phyloP scores from a whole-genome alignment of 2,329 filamentous ascomycete species.

The Phoma sp. region DNA sequence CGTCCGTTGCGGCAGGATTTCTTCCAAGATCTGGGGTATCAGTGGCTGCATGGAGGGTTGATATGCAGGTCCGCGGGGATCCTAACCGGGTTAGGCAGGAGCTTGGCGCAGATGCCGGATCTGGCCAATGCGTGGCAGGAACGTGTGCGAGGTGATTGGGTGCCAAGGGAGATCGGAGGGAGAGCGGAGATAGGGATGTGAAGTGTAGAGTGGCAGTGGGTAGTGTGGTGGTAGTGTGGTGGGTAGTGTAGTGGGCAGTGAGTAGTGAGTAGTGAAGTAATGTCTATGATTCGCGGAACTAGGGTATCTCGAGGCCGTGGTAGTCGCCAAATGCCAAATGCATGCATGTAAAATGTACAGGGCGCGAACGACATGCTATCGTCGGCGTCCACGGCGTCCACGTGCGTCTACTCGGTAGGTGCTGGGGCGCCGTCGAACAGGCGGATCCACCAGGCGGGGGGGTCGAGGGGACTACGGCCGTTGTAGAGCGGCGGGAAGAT shows the following conservation, averaged over 20 bases:
- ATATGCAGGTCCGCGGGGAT: slow-evolving; percentile 26
- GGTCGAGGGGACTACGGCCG: slow-evolving; percentile 84
- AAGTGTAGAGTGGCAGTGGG: neutral
- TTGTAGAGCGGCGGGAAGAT: slow-evolving; percentile 92
- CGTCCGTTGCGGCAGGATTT: slow-evolving; percentile 32
- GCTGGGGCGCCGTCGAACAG: slow-evolving; percentile 67
- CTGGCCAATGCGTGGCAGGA: slow-evolving; percentile 14
- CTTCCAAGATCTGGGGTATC: slow-evolving; percentile 18
- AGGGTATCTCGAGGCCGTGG: slow-evolving; percentile 35
- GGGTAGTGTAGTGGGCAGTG: neutral
- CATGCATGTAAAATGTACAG: slow-evolving; percentile 19
- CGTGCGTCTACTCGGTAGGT: slow-evolving; percentile 25
- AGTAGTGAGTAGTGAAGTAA: neutral
- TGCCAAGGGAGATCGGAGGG: slow-evolving; percentile 11
- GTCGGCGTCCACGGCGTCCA: slow-evolving; percentile 20
- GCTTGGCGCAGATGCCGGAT: slow-evolving; percentile 5
- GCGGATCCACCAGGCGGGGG: slow-evolving; percentile 87
- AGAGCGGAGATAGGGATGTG: slow-evolving; percentile 18
- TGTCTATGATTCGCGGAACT: slow-evolving; percentile 15
- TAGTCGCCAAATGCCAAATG: slow-evolving; percentile 30
- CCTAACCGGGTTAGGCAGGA: slow-evolving; percentile 39
- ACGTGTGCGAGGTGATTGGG: slow-evolving; percentile 17
- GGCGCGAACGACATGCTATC: slow-evolving; percentile 3
- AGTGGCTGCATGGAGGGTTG: slow-evolving; percentile 14
- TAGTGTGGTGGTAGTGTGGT: neutral